Evolutionary conservation across 2,329 filamentous ascomycete genomes (phyloP).

Genomic region (Fusarium brevicatenulatum): DNA sequence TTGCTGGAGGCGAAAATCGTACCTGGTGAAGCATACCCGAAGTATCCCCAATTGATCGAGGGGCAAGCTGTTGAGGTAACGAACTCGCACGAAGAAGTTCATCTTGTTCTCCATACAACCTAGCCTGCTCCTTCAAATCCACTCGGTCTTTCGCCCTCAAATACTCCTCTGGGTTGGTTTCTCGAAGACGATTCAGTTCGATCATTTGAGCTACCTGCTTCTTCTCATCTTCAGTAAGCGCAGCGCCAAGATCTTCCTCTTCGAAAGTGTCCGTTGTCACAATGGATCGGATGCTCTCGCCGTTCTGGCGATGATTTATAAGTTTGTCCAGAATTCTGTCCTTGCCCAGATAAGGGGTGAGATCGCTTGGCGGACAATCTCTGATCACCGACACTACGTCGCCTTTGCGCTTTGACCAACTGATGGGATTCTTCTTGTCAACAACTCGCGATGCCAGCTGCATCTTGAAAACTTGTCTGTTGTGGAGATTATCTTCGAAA

Average conservation of each 20-base stretch:
- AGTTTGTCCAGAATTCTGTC: constrained; percentile 69
- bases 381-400: constrained; percentile 70
- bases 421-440: constrained; percentile 81
- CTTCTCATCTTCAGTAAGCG: constrained; percentile 69
- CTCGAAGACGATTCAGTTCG: constrained; percentile 48
- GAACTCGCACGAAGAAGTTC: background rate
- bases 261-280: constrained; percentile 78
- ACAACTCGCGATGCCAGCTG: constrained; percentile 83
- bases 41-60: constrained; percentile 25
- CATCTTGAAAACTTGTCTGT: constrained; percentile 82
- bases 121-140: constrained; percentile 15
- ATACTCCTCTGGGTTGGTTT: constrained; percentile 48
- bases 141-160: constrained; percentile 27
- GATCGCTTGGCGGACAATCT: constrained; percentile 60
- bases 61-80: background rate
- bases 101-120: constrained; percentile 3
- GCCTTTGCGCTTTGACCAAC: constrained; percentile 66
- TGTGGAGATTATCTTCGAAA: constrained; percentile 79
- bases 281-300: constrained; percentile 63
- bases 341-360: constrained; percentile 66
- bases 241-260: constrained; percentile 68
- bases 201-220: constrained; percentile 60
- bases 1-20: background rate
- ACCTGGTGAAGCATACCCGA: constrained; percentile 15
- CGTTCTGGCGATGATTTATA: constrained; percentile 50